Conservation (phyloP, 2,329 filamentous ascomycete species). For the Exophiala bonariae region DNA sequence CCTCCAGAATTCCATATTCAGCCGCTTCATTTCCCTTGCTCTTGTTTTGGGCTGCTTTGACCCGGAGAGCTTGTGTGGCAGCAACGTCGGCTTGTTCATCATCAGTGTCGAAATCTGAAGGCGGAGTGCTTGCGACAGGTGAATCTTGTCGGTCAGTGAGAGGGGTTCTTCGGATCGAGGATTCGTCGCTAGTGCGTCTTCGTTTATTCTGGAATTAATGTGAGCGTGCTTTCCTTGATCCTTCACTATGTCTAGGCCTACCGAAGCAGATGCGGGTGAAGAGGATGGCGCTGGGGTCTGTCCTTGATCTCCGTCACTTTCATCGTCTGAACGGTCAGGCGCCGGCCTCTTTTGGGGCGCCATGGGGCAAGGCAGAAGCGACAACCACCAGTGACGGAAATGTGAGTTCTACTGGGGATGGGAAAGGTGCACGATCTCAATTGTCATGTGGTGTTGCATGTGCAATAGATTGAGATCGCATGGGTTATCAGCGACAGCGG, state of each 20-base stretch:
- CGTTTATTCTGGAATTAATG: constrained; percentile 19
- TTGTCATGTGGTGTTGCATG: too few species aligned
- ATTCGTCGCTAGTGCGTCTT: constrained; percentile 24
- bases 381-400: too few species aligned
- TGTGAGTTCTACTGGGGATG: too few species aligned
- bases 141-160: constrained; percentile 14
- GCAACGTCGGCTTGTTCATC: constrained; percentile 51
- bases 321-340: constrained; percentile 6
- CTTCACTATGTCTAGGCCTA: constrained; percentile 1
- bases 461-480: too few species aligned
- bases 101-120: constrained; percentile 22
- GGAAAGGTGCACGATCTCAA: too few species aligned
- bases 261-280: constrained; percentile 8
- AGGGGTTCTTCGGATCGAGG: constrained; percentile 9
- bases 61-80: constrained; percentile 63
- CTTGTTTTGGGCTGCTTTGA: constrained; percentile 47
- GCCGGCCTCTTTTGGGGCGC: constrained; percentile 14
- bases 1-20: constrained; percentile 84
- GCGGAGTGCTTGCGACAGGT: constrained; percentile 17
- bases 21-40: constrained; percentile 71
- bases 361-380: too few species aligned
- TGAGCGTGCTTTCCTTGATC: constrained; percentile 3
- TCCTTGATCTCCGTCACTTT: constrained; percentile 2
- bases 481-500: too few species aligned
- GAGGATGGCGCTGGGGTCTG: constrained; percentile 7